Evolutionary conservation across 768 basidiomycete species (phyloP).

Genomic region (Russula foetens): DNA sequence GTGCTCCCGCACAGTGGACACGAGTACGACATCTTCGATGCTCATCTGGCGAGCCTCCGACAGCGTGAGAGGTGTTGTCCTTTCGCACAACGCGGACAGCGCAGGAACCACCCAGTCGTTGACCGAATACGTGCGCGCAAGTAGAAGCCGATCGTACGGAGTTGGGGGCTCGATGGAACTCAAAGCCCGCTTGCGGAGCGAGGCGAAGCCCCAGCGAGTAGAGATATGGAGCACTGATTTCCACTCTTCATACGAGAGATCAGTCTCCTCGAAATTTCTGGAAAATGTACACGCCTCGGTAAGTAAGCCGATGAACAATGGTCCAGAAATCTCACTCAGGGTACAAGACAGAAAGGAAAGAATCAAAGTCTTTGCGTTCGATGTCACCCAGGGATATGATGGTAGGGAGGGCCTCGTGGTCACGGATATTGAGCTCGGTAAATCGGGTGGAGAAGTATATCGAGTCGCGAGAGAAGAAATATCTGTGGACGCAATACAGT

Average conservation of each 20-base stretch:
- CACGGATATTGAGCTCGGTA: not conserved
- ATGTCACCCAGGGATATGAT: not conserved
- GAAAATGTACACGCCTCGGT: not conserved
- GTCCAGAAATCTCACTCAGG: conserved; percentile 2
- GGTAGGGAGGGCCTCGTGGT: not conserved
- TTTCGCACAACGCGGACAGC: conserved; percentile 3
- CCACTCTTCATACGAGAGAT: conserved; percentile 21
- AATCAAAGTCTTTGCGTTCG: conserved; percentile 9
- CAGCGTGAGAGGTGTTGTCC: not conserved
- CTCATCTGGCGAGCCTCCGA: conserved; percentile 4
- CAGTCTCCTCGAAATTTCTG: conserved; percentile 1
- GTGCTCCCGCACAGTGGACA: conserved; percentile 3
- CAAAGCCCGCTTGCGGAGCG: conserved; percentile 18
- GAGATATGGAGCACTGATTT: conserved; percentile 23
- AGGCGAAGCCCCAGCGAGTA: conserved; percentile 26
- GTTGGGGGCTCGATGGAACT: not conserved
- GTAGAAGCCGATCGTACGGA: not conserved
- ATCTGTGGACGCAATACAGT: conserved; percentile 11
- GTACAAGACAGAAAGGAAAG: conserved; percentile 3
- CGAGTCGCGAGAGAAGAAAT: conserved; percentile 13
- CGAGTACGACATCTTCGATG: conserved; percentile 7
- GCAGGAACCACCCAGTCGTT: conserved; percentile 10
- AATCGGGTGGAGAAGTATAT: conserved; percentile 5
- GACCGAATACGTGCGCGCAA: conserved; percentile 1
- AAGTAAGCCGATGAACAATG: not conserved